Conservation (phyloP, 106 monocot species). For the Phalaenopsis aphrodite region DNA sequence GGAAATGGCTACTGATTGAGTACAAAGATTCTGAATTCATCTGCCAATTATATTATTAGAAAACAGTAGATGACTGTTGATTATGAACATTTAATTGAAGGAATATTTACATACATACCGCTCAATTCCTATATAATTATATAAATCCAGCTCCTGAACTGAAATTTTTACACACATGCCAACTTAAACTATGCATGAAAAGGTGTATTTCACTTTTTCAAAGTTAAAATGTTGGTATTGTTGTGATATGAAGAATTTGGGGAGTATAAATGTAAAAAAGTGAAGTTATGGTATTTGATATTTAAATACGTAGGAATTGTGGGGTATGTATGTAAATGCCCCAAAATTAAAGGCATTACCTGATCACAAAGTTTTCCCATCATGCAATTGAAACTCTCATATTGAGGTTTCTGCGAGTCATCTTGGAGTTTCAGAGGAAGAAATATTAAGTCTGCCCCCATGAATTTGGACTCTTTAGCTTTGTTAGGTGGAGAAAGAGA, state of each 20-base stretch:
- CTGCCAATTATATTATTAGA: background rate
- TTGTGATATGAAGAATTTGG: too few species aligned
- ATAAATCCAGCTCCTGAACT: too few species aligned
- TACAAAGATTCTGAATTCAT: background rate
- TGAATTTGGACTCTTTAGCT: slow-evolving; percentile 10
- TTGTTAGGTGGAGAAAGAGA: slow-evolving; percentile 13
- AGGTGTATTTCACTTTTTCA: too few species aligned
- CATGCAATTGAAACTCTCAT: slow-evolving; percentile 35
- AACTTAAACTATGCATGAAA: too few species aligned
- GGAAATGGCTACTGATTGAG: background rate
- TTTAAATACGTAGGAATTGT: too few species aligned
- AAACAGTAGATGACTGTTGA: background rate
- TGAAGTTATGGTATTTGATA: too few species aligned
- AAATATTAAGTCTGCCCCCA: slow-evolving; percentile 44
- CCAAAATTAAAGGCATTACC: slow-evolving; percentile 22
- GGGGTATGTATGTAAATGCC: too few species aligned
- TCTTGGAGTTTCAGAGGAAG: slow-evolving; percentile 52
- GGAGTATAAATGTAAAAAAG: too few species aligned
- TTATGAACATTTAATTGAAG: background rate
- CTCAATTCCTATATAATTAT: too few species aligned
- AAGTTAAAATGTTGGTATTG: too few species aligned
- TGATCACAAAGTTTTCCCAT: slow-evolving; percentile 50
- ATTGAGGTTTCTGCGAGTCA: slow-evolving; percentile 21
- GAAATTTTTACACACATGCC: too few species aligned
- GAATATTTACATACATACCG: background rate